These are phyloP conservation scores for Sicyos baderoa DNA, from an alignment of 306 rosid genomes.

Conservation along the genomic window DNA sequence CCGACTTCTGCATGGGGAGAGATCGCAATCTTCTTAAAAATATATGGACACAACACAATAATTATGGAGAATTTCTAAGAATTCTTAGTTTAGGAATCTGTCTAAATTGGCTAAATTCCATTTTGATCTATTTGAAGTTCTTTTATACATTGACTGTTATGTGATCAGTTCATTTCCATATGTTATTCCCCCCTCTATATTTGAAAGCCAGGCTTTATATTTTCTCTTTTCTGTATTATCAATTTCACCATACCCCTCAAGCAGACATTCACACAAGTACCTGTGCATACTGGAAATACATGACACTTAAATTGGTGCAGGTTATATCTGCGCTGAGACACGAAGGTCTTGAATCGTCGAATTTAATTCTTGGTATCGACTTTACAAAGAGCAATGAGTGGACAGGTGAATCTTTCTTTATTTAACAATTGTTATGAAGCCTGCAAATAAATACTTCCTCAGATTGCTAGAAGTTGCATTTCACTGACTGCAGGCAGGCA, in stretches of 20 bases:
- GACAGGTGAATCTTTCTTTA: conserved; percentile 58
- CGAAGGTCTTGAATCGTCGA: conserved; percentile 93
- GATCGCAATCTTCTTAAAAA: background rate
- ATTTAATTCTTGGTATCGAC: conserved; percentile 82
- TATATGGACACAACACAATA: background rate
- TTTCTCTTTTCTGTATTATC: conserved; percentile 1
- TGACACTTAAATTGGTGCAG: conserved; percentile 43
- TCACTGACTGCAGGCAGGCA: conserved; percentile 49
- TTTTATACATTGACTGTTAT: background rate
- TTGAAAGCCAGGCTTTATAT: conserved; percentile 5
- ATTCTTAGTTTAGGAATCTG: background rate
- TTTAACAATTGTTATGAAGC: background rate
- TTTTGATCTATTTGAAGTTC: background rate
- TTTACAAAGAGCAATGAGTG: conserved; percentile 98
- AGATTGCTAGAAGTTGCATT: conserved; percentile 20
- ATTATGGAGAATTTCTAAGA: conserved; percentile 5
- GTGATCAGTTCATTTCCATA: background rate
- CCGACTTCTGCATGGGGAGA: background rate
- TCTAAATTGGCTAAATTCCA: background rate
- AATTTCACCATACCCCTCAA: conserved; percentile 9
- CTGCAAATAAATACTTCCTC: background rate
- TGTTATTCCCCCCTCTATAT: background rate
- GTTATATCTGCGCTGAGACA: conserved; percentile 83
- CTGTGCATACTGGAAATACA: conserved; percentile 1
- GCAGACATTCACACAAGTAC: conserved; percentile 11